These are phyloP conservation scores for Hippophae tibetana DNA, from an alignment of 306 rosid genomes.

Conservation along the genomic window DNA sequence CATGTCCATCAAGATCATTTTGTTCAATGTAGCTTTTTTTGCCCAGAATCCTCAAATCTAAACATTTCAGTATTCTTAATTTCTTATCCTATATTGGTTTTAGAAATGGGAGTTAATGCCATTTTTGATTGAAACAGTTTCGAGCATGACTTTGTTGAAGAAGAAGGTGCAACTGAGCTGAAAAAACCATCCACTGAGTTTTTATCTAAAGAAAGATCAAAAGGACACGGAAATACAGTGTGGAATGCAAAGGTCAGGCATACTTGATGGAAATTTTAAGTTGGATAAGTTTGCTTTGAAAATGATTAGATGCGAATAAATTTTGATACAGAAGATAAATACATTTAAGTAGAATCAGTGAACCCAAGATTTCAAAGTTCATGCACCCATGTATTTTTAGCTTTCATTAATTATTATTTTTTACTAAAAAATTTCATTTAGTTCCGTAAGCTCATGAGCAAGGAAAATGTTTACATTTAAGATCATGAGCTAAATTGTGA, in stretches of 20 bases:
- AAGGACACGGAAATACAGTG: conserved; percentile 39
- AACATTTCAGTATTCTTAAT: too few relatives aligned
- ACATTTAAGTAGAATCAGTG: too few relatives aligned
- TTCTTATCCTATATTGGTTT: too few relatives aligned
- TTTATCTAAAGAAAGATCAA: conserved; percentile 36
- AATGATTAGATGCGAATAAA: background rate
- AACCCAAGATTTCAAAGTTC: too few relatives aligned
- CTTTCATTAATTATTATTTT: too few relatives aligned
- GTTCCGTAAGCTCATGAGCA: too few relatives aligned
- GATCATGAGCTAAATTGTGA: too few relatives aligned
- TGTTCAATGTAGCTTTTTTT: background rate
- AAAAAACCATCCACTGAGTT: conserved; percentile 36
- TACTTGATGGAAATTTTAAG: background rate
- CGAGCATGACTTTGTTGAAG: conserved; percentile 89
- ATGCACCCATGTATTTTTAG: too few relatives aligned
- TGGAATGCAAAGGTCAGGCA: conserved; percentile 86
- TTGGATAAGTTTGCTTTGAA: background rate
- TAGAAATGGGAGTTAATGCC: too few relatives aligned
- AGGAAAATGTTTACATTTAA: too few relatives aligned
- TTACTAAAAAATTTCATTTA: too few relatives aligned
- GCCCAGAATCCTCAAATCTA: background rate
- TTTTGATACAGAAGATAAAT: too few relatives aligned
- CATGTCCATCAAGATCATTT: background rate
- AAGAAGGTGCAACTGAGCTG: conserved; percentile 32
- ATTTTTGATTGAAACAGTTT: conserved; percentile 52